A percentile compares a stretch with the other conserved stretches of the same genome.
These are phyloP conservation scores for Alternaria panax DNA, from an alignment of 2,329 filamentous ascomycete species.

Conservation along the genomic window DNA sequence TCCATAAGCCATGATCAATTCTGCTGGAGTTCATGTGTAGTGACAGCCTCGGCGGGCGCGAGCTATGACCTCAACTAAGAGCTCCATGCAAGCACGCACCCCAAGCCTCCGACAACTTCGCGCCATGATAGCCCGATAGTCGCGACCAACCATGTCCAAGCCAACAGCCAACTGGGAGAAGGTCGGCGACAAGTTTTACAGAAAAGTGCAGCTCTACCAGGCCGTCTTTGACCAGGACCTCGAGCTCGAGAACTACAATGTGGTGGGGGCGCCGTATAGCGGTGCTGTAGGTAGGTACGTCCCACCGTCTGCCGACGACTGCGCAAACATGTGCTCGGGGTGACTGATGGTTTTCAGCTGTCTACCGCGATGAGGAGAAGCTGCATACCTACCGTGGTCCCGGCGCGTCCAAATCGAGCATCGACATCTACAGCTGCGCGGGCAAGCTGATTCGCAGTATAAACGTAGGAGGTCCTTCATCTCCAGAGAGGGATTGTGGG, in stretches of 20 bases:
- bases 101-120: conserved; percentile 14
- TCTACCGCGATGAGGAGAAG: conserved; percentile 89
- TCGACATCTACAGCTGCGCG: conserved; percentile 93
- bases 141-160: conserved; percentile 53
- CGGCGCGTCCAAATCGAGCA: conserved; percentile 77
- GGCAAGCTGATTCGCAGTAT: conserved; percentile 87
- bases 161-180: conserved; percentile 92
- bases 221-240: conserved; percentile 91
- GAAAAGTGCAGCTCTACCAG: conserved; percentile 92
- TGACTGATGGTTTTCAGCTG: conserved; percentile 67
- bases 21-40: background rate
- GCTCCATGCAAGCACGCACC: conserved; percentile 14
- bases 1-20: background rate
- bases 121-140: conserved; percentile 29
- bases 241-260: conserved; percentile 92
- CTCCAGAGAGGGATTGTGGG: conserved; percentile 1
- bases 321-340: background rate
- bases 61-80: conserved; percentile 22
- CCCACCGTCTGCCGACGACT: conserved; percentile 10
- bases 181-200: conserved; percentile 92
- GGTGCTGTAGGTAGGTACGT: conserved; percentile 80
- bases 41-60: conserved; percentile 7
- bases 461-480: conserved; percentile 54
- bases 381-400: conserved; percentile 78
- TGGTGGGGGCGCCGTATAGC: conserved; percentile 90